Evolutionary conservation across 768 basidiomycete species (phyloP), one percentile per base, ranked within the genome.

Genomic region (Rubroboletus satanas): DNA sequence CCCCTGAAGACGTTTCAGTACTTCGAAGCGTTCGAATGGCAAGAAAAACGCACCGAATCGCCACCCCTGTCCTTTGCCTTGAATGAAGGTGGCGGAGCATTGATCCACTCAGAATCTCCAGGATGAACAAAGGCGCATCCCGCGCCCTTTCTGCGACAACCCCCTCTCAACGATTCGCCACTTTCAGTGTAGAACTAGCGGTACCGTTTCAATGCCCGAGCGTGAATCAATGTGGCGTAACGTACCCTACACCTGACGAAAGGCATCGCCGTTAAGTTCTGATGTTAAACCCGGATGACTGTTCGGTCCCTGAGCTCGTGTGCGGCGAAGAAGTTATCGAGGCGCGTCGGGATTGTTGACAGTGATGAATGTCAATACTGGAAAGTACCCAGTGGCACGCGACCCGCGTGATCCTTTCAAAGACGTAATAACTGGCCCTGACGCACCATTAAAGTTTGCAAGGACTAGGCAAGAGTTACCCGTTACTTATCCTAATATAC

Each of bases 101-200:
- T 54, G 28, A 10, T 33, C 69, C 69, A 71, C 14, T 37, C 35
- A n/a, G 63, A 47, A 10, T 67, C 57, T n/a, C 28, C 62, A 9
- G 71, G 69, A 49, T 75, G 74, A 23, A 72, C 15, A 49, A 68
- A 75, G 2, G 21, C 11, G 47, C 74, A 75, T 23, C 60, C 62
- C 5, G 44, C 17, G 11, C 38, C 59, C 7, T 43, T 53, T 49
- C 44, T 59, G 32, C 6, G 52, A 45, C 74, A 75, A 42, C 73
- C 73, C 2, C 54, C 57, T 35, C 49, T 50, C 11, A 56, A 14
- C 1, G 69, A 68, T 28, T 62, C 56, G 36, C 74, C 74, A 45
- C 42, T 59, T 18, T 67, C 65, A n/a, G 63, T 63, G 56, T 69
- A 75, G 56, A 36, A 66, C 71, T 73, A 44, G 35, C 9, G 35